Base-by-base conservation (phyloP, 208 protist species). In the Naegleria lovaniensis region DNA sequence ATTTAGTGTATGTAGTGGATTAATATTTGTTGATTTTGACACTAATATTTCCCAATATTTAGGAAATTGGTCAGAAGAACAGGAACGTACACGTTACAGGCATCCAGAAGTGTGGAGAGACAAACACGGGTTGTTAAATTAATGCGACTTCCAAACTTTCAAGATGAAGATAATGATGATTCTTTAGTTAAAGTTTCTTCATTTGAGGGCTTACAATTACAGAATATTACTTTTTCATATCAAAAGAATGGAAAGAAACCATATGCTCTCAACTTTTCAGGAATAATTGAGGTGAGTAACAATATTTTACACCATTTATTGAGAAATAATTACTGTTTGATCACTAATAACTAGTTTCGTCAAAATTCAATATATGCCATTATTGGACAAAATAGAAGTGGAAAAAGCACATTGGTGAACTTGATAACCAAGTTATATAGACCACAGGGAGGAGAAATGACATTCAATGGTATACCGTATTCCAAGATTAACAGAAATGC, bases 361-460 rank as follows among this genome's bases (percentile, higher is more conserved):
- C 0, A 41, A n/a, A 33, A 67, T 41, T 38, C 39, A 59, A 29
- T 59, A 22, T 90, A 90, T 90, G 89, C n/a, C 25, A 75, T 90
- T 25, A 90, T 90, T 90, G 89, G 89, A 48, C 55, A 90, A 43
- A 90, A 90, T 29, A 52, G 89, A 75, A 88, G 83, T 83, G 89
- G 89, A 41, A 90, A 90, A 29, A 75, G 48, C 40, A 90, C 89
- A 43, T 41, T 90, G 19, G 83, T 90, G 11, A 55, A 90, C 29
- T 67, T 90, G 25, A 43, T 90, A 16, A 83, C 55, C 13, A 90
- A 90, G n/a, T 25, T 90, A 40, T 88, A 85, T 88, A 0, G 15
- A 1, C 83, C 83, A 85, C 48, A 83, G 38, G 19, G 7, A 67
- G 89, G 89, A 25, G 40, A 7, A 38, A 59, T 90, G 13, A 25